Base-by-base conservation (phyloP, 1,284 basidiomycete species). In the Neonothopanus nambi region DNA sequence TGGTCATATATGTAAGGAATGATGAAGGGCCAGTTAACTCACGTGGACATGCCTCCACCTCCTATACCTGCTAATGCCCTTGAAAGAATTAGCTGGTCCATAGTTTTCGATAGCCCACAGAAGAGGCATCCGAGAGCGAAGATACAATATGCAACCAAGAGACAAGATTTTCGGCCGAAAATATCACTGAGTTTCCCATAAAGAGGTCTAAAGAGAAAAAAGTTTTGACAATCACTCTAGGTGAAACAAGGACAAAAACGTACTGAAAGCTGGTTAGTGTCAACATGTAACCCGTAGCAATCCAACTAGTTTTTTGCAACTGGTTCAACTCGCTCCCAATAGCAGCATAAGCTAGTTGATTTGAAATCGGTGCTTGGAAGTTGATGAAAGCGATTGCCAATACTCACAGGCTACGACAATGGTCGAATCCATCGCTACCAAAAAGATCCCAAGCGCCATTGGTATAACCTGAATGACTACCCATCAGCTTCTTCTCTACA, bases 101-200 rank as follows among this genome's bases (percentile, higher is more conserved):
- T 79, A 40, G 74, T 80, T 23, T 71, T 64, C 0, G 82, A 73
- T 1, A 83, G 57, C 2, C 82, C 82, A 54, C 82, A 84, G 30
- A 78, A 63, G 26, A 84, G 62, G 47, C 70, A 78, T 6, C 83
- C 84, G 1, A 83, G 43, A 0, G 75, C 79, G 58, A 85, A 85
- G 11, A 83, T 63, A 15, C 66, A 57, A 59, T 84, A 84, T 0
- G 82, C 77, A 54, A 81, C 78, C 0, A 85, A 63, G 3, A 87
- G 67, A 56, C 82, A 85, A 1, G 67, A 63, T 59, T 84, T 85
- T 3, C 83, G 73, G 2, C 84, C 84, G 56, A 84, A 85, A 1
- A 85, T 85, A 58, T 87, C 83, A 61, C 82, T 84, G 17, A 84
- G 66, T 64, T 85, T 85, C 12, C 83, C 83, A 56, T 82, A 85